Evolutionary conservation across 495 filamentous ascomycete species (phyloP).

Genomic region (Podospora fimiseda): DNA sequence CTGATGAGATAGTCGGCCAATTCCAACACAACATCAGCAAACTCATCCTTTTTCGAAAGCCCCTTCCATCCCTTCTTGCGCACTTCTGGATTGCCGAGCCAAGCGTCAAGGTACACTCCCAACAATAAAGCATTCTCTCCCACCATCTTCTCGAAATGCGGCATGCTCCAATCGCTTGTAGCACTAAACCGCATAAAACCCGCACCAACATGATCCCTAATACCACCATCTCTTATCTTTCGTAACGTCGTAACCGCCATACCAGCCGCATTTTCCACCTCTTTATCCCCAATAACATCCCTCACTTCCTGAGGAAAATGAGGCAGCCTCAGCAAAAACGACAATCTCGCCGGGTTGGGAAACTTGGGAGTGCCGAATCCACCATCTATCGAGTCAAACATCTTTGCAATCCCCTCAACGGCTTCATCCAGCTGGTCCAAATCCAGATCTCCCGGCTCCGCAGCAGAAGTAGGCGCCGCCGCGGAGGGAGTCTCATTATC

Average conservation of each 20-base stretch:
- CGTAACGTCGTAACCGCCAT: slow-evolving; percentile 82
- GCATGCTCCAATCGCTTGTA: slow-evolving; percentile 83
- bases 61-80: slow-evolving; percentile 13
- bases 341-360: slow-evolving; percentile 77
- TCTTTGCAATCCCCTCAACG: slow-evolving; percentile 66
- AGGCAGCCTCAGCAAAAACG: slow-evolving; percentile 71
- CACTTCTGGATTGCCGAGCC: slow-evolving; percentile 57
- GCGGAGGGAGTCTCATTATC: slow-evolving; percentile 3
- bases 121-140: slow-evolving; percentile 90
- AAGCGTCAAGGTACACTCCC: slow-evolving; percentile 82
- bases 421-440: slow-evolving; percentile 89
- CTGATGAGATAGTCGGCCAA: slow-evolving; percentile 75
- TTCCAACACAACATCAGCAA: slow-evolving; percentile 76
- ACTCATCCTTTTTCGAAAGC: slow-evolving; percentile 39
- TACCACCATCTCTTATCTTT: slow-evolving; percentile 77
- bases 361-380: slow-evolving; percentile 89
- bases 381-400: slow-evolving; percentile 71
- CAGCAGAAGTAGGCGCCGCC: slow-evolving; percentile 18
- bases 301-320: slow-evolving; percentile 64
- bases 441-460: slow-evolving; percentile 55
- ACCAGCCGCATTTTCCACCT: slow-evolving; percentile 63
- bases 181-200: slow-evolving; percentile 90
- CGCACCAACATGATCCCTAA: slow-evolving; percentile 84
- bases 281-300: slow-evolving; percentile 79
- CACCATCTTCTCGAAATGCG: slow-evolving; percentile 98